phyloP scores from a whole-genome alignment of 495 filamentous ascomycete species.

The Penicillium robsamsonii region DNA sequence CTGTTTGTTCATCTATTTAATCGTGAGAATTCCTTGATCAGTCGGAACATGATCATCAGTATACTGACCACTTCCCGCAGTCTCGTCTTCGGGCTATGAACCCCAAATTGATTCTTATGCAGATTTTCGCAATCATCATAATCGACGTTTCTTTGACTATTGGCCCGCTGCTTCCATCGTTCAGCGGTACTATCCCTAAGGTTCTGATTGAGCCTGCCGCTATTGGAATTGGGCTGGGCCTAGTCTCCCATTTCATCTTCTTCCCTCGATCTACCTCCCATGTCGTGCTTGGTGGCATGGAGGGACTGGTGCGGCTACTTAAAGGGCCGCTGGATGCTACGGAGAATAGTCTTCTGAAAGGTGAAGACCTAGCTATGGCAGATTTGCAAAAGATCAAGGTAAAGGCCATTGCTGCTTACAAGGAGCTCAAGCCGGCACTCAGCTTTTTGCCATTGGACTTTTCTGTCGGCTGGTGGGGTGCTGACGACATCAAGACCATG shows the following conservation, averaged over 20 bases:
- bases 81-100: conserved; percentile 40
- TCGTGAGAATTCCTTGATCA: conserved; percentile 19
- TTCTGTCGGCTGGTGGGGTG: conserved; percentile 30
- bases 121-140: conserved; percentile 42
- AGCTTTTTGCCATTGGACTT: conserved; percentile 32
- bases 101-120: conserved; percentile 33
- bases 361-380: conserved; percentile 13
- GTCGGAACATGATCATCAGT: not conserved
- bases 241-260: conserved; percentile 38
- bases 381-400: conserved; percentile 20
- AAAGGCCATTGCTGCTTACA: conserved; percentile 21
- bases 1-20: conserved; percentile 38
- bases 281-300: conserved; percentile 34
- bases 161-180: conserved; percentile 36
- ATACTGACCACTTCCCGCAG: conserved; percentile 14
- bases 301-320: conserved; percentile 30
- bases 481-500: conserved; percentile 32
- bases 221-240: conserved; percentile 38
- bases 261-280: conserved; percentile 44
- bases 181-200: conserved; percentile 40
- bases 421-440: conserved; percentile 25
- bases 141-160: conserved; percentile 36
- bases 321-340: conserved; percentile 33
- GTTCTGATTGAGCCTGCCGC: conserved; percentile 35
- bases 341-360: conserved; percentile 15